Conservation (phyloP, 169 alveolate genomes). For the Plasmodium knowlesi region DNA sequence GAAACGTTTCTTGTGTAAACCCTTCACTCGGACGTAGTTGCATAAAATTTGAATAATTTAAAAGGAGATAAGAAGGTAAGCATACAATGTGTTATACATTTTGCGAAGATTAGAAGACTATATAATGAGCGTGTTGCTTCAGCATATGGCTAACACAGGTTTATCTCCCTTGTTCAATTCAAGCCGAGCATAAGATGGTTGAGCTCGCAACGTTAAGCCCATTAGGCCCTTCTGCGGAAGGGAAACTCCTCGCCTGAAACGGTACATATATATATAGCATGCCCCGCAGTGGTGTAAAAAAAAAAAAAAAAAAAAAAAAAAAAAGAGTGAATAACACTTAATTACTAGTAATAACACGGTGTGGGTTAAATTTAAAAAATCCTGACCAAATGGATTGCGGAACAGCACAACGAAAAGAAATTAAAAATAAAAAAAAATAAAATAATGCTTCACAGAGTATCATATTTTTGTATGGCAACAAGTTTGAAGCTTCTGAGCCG, state of each 20-base stretch:
- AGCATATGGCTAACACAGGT: background rate
- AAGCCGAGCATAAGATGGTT: background rate
- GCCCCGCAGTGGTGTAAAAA: background rate
- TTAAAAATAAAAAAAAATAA: background rate
- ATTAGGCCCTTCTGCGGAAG: background rate
- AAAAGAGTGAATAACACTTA: background rate
- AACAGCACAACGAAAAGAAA: background rate
- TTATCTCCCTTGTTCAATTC: background rate
- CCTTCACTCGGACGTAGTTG: background rate
- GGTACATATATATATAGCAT: background rate
- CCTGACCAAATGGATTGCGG: background rate
- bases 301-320: background rate
- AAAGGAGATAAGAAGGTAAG: background rate
- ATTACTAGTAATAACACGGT: background rate
- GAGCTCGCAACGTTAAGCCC: background rate
- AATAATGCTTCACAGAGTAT: background rate
- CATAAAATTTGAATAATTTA: background rate
- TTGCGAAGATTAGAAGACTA: background rate
- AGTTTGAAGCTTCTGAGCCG: background rate
- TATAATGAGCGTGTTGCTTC: background rate
- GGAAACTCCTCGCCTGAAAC: background rate
- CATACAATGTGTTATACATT: background rate
- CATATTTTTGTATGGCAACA: background rate
- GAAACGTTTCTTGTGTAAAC: background rate
- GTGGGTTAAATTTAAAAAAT: background rate